Evolutionary conservation across 257 asterid genomes (phyloP).

Genomic region (Solanum bukasovii): DNA sequence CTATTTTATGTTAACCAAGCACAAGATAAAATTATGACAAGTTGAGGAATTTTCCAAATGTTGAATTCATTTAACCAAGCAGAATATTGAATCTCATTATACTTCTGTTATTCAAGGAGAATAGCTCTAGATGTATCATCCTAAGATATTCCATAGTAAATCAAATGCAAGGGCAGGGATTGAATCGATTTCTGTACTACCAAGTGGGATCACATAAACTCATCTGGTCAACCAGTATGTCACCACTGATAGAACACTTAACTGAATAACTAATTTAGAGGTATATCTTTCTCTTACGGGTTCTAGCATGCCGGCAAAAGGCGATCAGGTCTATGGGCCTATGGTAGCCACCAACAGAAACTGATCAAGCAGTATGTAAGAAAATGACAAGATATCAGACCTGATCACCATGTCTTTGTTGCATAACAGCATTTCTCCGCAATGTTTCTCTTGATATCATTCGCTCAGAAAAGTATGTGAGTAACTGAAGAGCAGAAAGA

Average conservation of each 20-base stretch:
- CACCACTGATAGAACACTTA: background rate
- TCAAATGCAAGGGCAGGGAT: background rate
- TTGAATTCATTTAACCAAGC: background rate
- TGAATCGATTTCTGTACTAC: background rate
- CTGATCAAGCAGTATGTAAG: background rate
- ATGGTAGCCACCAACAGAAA: background rate
- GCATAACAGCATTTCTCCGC: constrained; percentile 79
- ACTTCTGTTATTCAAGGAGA: background rate
- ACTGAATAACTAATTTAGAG: background rate
- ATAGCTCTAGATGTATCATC: background rate
- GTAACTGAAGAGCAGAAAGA: constrained; percentile 35
- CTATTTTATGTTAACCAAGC: background rate
- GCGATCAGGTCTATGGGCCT: background rate
- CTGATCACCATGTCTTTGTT: constrained; percentile 53
- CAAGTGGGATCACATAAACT: background rate
- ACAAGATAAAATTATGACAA: background rate
- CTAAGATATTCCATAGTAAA: background rate
- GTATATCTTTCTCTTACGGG: background rate
- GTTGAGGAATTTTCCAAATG: background rate
- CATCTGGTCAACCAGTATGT: background rate
- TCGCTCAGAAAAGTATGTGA: constrained; percentile 69
- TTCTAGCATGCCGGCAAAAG: background rate
- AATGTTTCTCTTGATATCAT: constrained; percentile 85
- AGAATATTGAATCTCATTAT: background rate
- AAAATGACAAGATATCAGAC: constrained; percentile 18